phyloP scores from a whole-genome alignment of 208 protist genomes.

The Tritrichomonas musculus region DNA sequence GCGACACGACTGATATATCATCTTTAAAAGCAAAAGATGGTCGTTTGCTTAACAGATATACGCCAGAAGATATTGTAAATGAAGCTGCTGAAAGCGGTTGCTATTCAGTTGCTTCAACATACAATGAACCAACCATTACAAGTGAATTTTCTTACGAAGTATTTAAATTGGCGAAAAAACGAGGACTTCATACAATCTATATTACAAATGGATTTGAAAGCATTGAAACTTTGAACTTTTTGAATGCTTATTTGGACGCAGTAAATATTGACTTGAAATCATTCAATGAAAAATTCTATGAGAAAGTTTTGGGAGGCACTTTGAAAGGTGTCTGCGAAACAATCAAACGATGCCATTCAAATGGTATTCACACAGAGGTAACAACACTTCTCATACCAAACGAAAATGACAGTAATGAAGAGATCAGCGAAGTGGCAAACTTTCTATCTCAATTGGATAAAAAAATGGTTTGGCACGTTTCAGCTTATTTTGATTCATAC shows the following conservation, averaged over 20 bases:
- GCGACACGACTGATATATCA: not conserved
- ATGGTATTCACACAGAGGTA: not conserved
- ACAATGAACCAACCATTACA: not conserved
- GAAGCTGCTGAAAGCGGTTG: not conserved
- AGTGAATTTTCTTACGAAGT: not conserved
- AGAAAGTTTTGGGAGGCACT: not conserved
- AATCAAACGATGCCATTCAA: not conserved
- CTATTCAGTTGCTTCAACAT: not conserved
- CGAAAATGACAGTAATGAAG: not conserved
- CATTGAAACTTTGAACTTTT: not conserved
- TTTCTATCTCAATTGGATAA: not conserved
- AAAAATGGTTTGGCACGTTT: constrained; percentile 14
- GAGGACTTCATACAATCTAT: not conserved
- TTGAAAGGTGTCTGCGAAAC: not conserved
- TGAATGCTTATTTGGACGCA: not conserved
- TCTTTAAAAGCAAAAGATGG: not conserved
- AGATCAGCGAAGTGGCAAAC: not conserved
- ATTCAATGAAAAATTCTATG: not conserved
- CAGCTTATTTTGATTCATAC: not conserved
- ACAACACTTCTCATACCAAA: not conserved
- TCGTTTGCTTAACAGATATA: not conserved
- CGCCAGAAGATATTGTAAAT: not conserved
- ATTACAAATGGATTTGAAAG: constrained; percentile 21
- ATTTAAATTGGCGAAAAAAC: not conserved
- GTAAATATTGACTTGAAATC: constrained; percentile 16